Evolutionary conservation across 768 basidiomycete genomes (phyloP), one percentile per base, ranked within the genome.

Genomic region (Boletus bicolor): DNA sequence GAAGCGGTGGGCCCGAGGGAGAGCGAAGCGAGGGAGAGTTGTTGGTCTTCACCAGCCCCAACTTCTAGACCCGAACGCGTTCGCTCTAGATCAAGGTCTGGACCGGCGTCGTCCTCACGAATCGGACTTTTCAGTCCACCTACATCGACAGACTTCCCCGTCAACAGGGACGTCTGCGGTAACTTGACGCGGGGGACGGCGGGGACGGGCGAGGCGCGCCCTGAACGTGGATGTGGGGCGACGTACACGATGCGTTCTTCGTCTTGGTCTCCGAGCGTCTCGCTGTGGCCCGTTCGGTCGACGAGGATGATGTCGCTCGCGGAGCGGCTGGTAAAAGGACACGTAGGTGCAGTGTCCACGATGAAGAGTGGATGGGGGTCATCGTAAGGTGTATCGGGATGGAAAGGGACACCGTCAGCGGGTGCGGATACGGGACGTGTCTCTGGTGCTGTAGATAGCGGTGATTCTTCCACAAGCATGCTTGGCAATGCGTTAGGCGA

Each of bases 161-260:
- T 71, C 41, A 71, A 46, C 49, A 71, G 55, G 4, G 69, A 71
- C 34, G 59, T 66, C 5, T 51, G 34, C 14, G 69, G 61, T 15
- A 68, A 42, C 26, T 53, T 46, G 49, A 62, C 57, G 9, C 53
- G 55, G 1, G 63, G 62, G 6, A 58, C n/a, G 41, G 53, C 9
- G 10, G 63, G 48, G 7, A 44, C 2, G 43, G 65, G 66, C 5
- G 68, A 58, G 28, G 34, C 44, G 24, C 55, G 51, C 4, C 51
- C 49, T 4, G 62, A 62, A 1, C 86, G 81, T 5, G 88, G 89
- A 63, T 87, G 81, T 0, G 89, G 89, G 0, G 88, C 87, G 26
- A 83, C 84, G 63, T 91, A 91, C 10, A 91, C 88, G 52, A 91
- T 90, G 5, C 81, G 65, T 53, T 91, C 89, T 19, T 67, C 58